phyloP scores from a whole-genome alignment of 192 early-diverging fungal genomes.

The Gamsiella multidivaricata region DNA sequence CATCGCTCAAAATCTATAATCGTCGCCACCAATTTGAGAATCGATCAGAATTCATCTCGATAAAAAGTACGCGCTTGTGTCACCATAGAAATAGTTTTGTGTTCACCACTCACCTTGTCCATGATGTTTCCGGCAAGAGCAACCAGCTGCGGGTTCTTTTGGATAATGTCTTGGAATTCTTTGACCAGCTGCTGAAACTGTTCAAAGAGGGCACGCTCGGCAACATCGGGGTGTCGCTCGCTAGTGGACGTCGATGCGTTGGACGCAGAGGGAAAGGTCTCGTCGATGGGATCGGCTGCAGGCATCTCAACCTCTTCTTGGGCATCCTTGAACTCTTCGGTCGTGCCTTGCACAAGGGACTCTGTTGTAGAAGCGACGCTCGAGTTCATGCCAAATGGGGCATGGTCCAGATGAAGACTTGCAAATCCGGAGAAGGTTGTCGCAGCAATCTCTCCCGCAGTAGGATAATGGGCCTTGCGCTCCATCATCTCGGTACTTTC shows the following conservation, averaged over 20 bases:
- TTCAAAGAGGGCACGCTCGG: conserved; percentile 39
- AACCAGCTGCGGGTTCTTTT: conserved; percentile 44
- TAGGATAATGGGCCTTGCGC: not conserved
- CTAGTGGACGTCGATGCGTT: conserved; percentile 32
- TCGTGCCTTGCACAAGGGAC: not conserved
- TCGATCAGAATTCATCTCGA: no score
- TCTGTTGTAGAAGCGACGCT: not conserved
- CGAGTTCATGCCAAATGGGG: not conserved
- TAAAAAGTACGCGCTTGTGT: not conserved
- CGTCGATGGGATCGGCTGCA: not conserved
- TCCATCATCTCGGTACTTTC: no score
- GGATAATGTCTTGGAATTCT: conserved; percentile 49
- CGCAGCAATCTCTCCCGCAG: not conserved
- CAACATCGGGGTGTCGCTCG: conserved; percentile 3
- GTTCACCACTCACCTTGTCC: conserved; percentile 24
- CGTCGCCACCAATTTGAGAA: no score
- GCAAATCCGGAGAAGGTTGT: not conserved
- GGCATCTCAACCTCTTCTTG: not conserved
- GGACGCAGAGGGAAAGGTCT: conserved; percentile 7
- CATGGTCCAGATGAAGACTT: not conserved
- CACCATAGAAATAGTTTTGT: not conserved
- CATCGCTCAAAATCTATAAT: conserved; percentile 46
- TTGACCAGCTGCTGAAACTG: conserved; percentile 45
- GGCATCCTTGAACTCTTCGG: not conserved
- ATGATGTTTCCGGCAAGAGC: conserved; percentile 29